Conservation (phyloP, 768 basidiomycete genomes). For the Lyophyllum atratum region DNA sequence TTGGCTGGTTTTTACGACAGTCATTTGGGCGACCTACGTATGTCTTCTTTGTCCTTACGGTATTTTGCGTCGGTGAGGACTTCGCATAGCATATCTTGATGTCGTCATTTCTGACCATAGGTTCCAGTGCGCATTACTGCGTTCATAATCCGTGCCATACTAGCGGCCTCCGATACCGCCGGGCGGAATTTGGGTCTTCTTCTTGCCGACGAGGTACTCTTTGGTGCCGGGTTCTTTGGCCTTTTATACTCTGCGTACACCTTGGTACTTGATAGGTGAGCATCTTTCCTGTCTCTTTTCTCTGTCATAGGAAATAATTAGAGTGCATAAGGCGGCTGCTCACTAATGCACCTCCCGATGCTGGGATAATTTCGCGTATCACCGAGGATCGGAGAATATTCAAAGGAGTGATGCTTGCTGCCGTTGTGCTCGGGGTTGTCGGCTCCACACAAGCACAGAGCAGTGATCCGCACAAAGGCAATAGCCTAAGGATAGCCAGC, state of each 20-base stretch:
- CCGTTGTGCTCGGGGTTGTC: conserved; percentile 36
- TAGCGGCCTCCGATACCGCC: conserved; percentile 31
- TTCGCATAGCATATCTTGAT: not conserved
- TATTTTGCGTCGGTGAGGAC: conserved; percentile 42
- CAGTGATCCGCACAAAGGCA: conserved; percentile 19
- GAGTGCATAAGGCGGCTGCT: conserved; percentile 19
- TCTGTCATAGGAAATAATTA: not conserved
- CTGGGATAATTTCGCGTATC: conserved; percentile 20
- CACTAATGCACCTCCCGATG: conserved; percentile 10
- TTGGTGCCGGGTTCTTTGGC: conserved; percentile 45
- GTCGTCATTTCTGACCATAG: not conserved
- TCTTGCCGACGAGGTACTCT: conserved; percentile 40
- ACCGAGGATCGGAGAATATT: conserved; percentile 33
- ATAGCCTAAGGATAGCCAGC: conserved; percentile 32
- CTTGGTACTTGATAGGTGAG: conserved; percentile 43
- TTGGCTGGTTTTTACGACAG: conserved; percentile 30
- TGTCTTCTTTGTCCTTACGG: conserved; percentile 31
- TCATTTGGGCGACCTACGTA: conserved; percentile 32
- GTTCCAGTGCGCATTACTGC: conserved; percentile 41
- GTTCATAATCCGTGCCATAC: conserved; percentile 39
- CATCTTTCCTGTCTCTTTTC: not conserved
- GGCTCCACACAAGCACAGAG: conserved; percentile 21
- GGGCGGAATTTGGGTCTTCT: conserved; percentile 33
- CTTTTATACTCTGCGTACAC: conserved; percentile 43
- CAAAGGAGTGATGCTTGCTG: conserved; percentile 26